These are phyloP conservation scores for Aureobasidium namibiae DNA, from an alignment of 2,329 filamentous ascomycete genomes.

Conservation along the genomic window DNA sequence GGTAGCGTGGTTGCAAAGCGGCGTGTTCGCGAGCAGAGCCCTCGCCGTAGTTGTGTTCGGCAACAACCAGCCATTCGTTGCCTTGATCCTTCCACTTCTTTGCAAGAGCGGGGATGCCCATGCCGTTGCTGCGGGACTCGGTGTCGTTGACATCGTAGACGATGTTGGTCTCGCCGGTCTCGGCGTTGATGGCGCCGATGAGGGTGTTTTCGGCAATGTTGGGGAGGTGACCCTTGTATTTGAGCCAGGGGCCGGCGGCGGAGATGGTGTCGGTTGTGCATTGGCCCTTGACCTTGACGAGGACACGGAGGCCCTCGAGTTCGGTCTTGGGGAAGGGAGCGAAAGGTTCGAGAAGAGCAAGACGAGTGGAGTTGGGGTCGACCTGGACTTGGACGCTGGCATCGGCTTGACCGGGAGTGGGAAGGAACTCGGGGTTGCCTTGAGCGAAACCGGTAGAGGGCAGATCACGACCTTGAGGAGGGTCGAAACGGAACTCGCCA, in stretches of 20 bases:
- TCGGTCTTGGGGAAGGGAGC: constrained; percentile 70
- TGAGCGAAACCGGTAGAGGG: constrained; percentile 69
- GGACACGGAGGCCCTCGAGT: constrained; percentile 68
- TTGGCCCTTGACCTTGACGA: constrained; percentile 95
- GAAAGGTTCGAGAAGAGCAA: constrained; percentile 88
- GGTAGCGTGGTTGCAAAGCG: constrained; percentile 81
- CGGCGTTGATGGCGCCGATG: constrained; percentile 87
- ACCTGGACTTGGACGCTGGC: constrained; percentile 65
- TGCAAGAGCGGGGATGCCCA: constrained; percentile 78
- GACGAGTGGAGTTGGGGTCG: constrained; percentile 76
- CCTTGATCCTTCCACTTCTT: constrained; percentile 69
- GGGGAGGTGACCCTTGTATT: constrained; percentile 97
- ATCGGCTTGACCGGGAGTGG: constrained; percentile 64
- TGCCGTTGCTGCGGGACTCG: constrained; percentile 34
- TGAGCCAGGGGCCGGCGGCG: constrained; percentile 91
- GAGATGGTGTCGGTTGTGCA: constrained; percentile 99
- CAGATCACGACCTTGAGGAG: constrained; percentile 56
- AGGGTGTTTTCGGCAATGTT: constrained; percentile 98
- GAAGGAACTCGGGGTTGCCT: constrained; percentile 66
- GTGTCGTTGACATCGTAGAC: constrained; percentile 80
- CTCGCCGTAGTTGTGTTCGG: constrained; percentile 96
- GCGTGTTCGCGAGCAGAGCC: constrained; percentile 85
- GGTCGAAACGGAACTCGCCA: constrained; percentile 68
- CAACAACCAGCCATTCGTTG: constrained; percentile 84
- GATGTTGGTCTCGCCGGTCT: constrained; percentile 84